phyloP scores from a whole-genome alignment of 2,329 filamentous ascomycete species.

The Fusarium phyllophilum region DNA sequence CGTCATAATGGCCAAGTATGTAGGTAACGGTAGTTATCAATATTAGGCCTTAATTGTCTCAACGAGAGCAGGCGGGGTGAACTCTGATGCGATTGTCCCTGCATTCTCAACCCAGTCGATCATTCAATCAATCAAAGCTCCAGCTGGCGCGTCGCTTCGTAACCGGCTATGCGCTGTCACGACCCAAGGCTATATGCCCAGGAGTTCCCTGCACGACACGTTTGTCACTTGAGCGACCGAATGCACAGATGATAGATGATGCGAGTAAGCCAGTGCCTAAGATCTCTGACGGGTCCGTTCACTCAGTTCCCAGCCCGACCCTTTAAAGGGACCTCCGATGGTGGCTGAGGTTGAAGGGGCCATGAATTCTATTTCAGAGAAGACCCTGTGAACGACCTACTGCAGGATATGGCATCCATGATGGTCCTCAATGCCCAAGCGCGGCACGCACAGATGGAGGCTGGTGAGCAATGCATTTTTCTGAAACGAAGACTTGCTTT shows the following conservation, averaged over 20 bases:
- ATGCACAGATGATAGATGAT: conserved; percentile 37
- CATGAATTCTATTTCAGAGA: conserved; percentile 8
- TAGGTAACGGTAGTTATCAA: background rate
- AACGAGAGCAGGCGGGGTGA: conserved; percentile 25
- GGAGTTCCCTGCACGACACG: conserved; percentile 41
- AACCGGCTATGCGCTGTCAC: conserved; percentile 30
- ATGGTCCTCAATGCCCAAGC: conserved; percentile 14
- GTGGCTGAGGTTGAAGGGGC: conserved; percentile 31
- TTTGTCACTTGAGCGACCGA: conserved; percentile 31
- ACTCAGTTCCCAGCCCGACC: conserved; percentile 3
- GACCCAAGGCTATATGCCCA: conserved; percentile 14
- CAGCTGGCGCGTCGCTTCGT: conserved; percentile 32
- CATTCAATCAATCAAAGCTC: conserved; percentile 8
- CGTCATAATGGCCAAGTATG: background rate
- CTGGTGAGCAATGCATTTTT: background rate
- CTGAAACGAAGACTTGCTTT: background rate
- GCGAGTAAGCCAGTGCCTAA: conserved; percentile 26
- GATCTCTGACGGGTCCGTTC: conserved; percentile 39
- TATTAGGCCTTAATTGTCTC: conserved; percentile 2
- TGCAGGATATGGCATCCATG: conserved; percentile 13
- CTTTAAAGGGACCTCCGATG: conserved; percentile 23
- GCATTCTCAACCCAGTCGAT: conserved; percentile 14
- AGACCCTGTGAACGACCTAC: conserved; percentile 15
- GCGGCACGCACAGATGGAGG: conserved; percentile 22
- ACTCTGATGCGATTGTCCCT: conserved; percentile 28